Base-by-base conservation (phyloP, 2,329 filamentous ascomycete species). In the Hypoxylon sp. region DNA sequence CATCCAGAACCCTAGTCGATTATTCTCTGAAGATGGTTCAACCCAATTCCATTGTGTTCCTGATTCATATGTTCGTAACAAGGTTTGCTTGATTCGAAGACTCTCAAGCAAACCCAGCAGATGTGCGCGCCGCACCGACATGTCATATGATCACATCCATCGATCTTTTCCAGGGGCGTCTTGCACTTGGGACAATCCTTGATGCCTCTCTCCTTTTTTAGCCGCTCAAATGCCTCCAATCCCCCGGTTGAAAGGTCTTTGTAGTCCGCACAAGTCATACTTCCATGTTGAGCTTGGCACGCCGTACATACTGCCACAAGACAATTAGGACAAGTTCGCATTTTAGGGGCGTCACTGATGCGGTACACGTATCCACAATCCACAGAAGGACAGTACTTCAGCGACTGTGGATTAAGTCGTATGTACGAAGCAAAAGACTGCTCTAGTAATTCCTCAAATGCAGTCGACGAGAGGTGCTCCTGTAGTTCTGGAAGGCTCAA, bases 71-170 rank as follows among this genome's bases (percentile, higher is more conserved):
- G 78, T 0, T 21, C 23, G 55, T 79, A 79, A 32, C 74, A 76
- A 23, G 30, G 25, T 0, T 3, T 9, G 0, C 55, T 43, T 9
- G 32, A 55, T 2, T 70, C 17, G 65, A 85, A 85, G 0, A 70
- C 71, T 11, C 59, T 62, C 73, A 84, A 65, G 63, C 84, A 86
- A 2, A 80, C 75, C 83, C 83, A 86, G 65, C 84, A 86, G 30
- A 85, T 82, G 61, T 85, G 81, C 1, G 76, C 69, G 1, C 73
- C 66, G 61, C 84, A 86, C 0, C 65, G 43, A 63, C 85, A 86
- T 0, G 64, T 70, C 65, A 86, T 82, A 68, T 86, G 83, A 66
- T 85, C 80, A 65, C 84, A 86, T 0, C 84, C 84, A 0, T 74
- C 74, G 0, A 60, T 72, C 75, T 85, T 85, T 65, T 84, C 78